A percentile compares a stretch with the other conserved stretches of the same genome.
Evolutionary conservation across 192 early-diverging fungal species (phyloP).

Genomic region (Backusella westeae): DNA sequence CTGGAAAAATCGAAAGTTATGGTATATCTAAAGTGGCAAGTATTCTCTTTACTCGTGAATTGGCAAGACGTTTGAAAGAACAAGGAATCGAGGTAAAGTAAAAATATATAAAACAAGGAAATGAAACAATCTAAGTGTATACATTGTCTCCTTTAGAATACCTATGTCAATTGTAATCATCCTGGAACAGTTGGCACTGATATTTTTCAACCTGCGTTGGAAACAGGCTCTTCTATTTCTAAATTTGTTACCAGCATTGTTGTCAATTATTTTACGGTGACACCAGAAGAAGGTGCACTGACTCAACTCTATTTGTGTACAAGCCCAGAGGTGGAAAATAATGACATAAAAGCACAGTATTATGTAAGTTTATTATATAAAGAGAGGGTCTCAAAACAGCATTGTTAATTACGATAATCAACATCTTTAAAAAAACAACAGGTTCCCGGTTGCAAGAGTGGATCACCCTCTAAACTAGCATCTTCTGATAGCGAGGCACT

Average conservation of each 20-base stretch:
- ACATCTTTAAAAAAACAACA: background rate
- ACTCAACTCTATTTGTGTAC: constrained; percentile 48
- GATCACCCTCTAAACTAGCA: background rate
- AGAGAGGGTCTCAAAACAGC: too few relatives aligned
- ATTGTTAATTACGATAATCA: background rate
- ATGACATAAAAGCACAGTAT: constrained; percentile 36
- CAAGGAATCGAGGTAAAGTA: constrained; percentile 24
- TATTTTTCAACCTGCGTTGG: background rate
- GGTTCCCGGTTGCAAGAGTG: constrained; percentile 11
- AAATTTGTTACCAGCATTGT: constrained; percentile 6
- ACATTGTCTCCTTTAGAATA: background rate
- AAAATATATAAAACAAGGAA: background rate
- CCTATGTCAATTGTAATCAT: constrained; percentile 29
- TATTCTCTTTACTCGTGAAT: constrained; percentile 30
- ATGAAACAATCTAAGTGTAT: background rate
- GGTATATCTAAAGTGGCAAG: constrained; percentile 19
- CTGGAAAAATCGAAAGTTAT: background rate
- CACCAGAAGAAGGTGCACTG: constrained; percentile 41
- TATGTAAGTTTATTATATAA: constrained; percentile 21
- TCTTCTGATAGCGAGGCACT: background rate
- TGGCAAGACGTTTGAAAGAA: constrained; percentile 17
- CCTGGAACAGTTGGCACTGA: constrained; percentile 23
- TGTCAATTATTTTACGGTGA: constrained; percentile 19
- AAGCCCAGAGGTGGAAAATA: constrained; percentile 48
- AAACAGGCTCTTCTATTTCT: background rate